A percentile compares a stretch with the other conserved stretches of the same genome.
Conservation (phyloP, 129 eudicot genomes). For the Lactuca sativa region DNA sequence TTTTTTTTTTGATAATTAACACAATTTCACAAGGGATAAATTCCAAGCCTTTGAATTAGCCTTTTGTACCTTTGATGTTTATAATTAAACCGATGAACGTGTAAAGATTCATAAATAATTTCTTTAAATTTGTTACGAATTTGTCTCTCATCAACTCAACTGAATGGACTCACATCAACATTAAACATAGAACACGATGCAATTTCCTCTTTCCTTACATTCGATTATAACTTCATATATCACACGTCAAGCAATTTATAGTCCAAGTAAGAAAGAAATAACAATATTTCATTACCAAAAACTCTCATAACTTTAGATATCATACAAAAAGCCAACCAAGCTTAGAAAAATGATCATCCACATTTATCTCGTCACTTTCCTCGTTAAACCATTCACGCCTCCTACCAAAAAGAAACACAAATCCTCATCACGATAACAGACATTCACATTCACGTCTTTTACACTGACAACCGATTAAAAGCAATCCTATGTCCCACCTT, state of each 20-base stretch:
- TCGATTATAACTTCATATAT: background rate
- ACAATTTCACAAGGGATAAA: too few species aligned
- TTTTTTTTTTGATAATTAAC: too few species aligned
- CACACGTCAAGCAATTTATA: background rate
- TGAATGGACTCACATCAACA: too few species aligned
- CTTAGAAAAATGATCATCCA: conserved; percentile 5
- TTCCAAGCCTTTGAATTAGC: too few species aligned
- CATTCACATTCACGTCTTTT: background rate
- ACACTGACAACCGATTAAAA: too few species aligned
- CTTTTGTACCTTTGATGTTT: too few species aligned
- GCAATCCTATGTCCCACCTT: too few species aligned
- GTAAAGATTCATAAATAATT: too few species aligned
- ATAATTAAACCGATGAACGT: too few species aligned
- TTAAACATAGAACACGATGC: background rate
- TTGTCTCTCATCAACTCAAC: too few species aligned
- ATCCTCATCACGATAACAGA: background rate
- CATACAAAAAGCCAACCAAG: conserved; percentile 8
- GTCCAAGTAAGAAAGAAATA: background rate
- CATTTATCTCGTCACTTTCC: conserved; percentile 6
- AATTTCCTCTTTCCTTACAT: background rate
- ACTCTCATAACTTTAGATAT: conserved; percentile 6
- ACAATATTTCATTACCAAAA: conserved; percentile 12
- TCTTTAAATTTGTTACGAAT: too few species aligned
- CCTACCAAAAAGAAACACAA: background rate
- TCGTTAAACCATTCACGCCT: conserved; percentile 2